These are phyloP conservation scores for Davidsoniella australis DNA, from an alignment of 2,329 filamentous ascomycete genomes.

Conservation along the genomic window DNA sequence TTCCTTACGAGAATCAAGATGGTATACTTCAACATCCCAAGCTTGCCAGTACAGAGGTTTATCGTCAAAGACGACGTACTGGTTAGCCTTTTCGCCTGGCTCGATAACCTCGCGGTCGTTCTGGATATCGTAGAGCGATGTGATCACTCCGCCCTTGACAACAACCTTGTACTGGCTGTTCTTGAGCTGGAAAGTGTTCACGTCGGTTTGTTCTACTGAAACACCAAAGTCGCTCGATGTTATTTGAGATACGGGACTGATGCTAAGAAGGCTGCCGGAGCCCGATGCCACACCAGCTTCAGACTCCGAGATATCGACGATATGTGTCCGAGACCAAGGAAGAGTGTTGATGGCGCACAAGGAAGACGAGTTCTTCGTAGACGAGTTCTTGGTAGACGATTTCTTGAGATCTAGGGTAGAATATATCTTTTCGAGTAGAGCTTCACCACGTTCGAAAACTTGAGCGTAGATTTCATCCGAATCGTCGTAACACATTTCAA, in stretches of 20 bases:
- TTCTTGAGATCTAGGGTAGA: constrained; percentile 45
- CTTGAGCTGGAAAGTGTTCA: constrained; percentile 57
- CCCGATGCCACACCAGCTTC: constrained; percentile 40
- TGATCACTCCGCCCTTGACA: constrained; percentile 61
- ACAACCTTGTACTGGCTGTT: constrained; percentile 63
- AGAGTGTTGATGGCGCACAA: constrained; percentile 66
- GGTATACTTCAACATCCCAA: constrained; percentile 96
- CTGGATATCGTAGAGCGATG: constrained; percentile 61
- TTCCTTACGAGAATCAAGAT: constrained; percentile 71
- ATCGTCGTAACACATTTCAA: constrained; percentile 97
- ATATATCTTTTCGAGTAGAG: constrained; percentile 53
- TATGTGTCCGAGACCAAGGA: constrained; percentile 64
- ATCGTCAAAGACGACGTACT: constrained; percentile 89
- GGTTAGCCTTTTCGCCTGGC: constrained; percentile 60
- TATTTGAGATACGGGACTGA: constrained; percentile 32
- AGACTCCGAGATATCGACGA: constrained; percentile 45
- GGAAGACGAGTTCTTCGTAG: constrained; percentile 25
- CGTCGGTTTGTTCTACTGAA: constrained; percentile 28
- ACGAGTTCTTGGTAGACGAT: constrained; percentile 22
- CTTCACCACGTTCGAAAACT: constrained; percentile 61
- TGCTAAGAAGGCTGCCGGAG: constrained; percentile 32
- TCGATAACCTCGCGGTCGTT: constrained; percentile 64
- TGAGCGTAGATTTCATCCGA: constrained; percentile 76
- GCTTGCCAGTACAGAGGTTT: constrained; percentile 96
- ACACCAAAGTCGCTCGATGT: constrained; percentile 32